These are phyloP conservation scores for Dionaea muscipula DNA, from an alignment of 179 eudicot species.

Conservation along the genomic window DNA sequence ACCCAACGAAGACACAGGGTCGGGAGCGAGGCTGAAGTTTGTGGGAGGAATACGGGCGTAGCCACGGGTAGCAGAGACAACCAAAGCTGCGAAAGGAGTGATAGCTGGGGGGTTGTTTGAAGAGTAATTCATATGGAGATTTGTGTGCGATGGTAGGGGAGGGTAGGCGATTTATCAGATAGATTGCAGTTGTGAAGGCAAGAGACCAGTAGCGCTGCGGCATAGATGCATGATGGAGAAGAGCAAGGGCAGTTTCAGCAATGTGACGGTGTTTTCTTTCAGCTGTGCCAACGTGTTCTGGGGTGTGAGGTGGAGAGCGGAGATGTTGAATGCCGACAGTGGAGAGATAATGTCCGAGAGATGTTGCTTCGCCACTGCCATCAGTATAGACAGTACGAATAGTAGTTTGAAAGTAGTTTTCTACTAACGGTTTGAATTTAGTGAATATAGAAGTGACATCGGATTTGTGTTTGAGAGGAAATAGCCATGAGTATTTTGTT, in stretches of 20 bases:
- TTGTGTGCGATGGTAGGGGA: too few species aligned
- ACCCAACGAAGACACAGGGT: constrained; percentile 9
- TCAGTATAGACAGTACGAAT: neutral
- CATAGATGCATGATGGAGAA: constrained; percentile 1
- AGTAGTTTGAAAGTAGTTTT: neutral
- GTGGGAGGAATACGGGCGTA: neutral
- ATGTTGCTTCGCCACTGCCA: constrained; percentile 3
- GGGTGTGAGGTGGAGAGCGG: neutral
- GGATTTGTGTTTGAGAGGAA: constrained; percentile 1
- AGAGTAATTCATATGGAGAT: too few species aligned
- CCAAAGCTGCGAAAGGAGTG: neutral
- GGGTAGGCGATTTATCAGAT: constrained; percentile 2
- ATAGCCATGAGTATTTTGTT: neutral
- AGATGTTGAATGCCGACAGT: neutral
- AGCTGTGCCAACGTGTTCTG: constrained; percentile 5
- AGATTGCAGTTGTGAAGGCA: neutral
- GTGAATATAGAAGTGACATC: neutral
- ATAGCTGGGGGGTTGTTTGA: constrained; percentile 2
- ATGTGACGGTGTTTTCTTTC: neutral
- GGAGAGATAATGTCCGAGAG: neutral
- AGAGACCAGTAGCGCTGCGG: neutral
- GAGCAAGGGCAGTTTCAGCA: neutral
- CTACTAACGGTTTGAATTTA: neutral
- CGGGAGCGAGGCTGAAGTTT: constrained; percentile 7
- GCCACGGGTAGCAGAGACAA: constrained; percentile 7